These are phyloP conservation scores for Cunninghamia lanceolata DNA, from an alignment of 75 land plant genomes.

Conservation along the genomic window DNA sequence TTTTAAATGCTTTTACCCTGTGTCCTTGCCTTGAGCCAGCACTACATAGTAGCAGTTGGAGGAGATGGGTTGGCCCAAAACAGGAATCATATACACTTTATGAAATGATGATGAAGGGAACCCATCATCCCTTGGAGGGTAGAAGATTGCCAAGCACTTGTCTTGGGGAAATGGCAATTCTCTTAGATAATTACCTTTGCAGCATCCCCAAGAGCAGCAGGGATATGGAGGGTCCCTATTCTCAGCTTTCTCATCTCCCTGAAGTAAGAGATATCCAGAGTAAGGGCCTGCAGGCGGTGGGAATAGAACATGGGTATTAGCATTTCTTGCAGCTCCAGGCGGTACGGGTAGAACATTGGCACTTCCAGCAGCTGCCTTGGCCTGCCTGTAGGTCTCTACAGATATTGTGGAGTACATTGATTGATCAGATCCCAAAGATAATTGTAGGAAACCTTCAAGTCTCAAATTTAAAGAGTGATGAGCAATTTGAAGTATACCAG, in stretches of 20 bases:
- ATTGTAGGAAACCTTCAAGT: background rate
- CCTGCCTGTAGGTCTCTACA: background rate
- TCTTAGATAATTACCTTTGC: background rate
- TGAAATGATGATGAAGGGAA: background rate
- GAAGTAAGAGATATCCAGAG: background rate
- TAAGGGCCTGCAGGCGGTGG: background rate
- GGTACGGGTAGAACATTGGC: background rate
- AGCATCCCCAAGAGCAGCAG: constrained; percentile 10
- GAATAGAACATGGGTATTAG: background rate
- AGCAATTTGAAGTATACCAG: background rate
- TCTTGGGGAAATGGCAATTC: constrained; percentile 19
- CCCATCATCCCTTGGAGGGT: background rate
- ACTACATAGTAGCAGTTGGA: constrained; percentile 30
- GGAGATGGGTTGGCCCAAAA: constrained; percentile 32
- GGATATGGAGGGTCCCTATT: background rate
- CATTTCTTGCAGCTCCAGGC: background rate
- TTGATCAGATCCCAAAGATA: background rate
- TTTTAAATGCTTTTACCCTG: constrained; percentile 20
- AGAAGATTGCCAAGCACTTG: constrained; percentile 1
- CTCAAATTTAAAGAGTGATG: background rate
- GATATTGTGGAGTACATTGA: constrained; percentile 5
- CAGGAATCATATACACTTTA: constrained; percentile 30
- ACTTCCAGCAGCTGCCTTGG: background rate
- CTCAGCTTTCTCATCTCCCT: background rate
- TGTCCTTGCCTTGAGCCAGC: constrained; percentile 21